Evolutionary conservation across 2,329 filamentous ascomycete genomes (phyloP), one percentile per base, ranked within the genome.

Genomic region (Torrubiellomyces zombiae): DNA sequence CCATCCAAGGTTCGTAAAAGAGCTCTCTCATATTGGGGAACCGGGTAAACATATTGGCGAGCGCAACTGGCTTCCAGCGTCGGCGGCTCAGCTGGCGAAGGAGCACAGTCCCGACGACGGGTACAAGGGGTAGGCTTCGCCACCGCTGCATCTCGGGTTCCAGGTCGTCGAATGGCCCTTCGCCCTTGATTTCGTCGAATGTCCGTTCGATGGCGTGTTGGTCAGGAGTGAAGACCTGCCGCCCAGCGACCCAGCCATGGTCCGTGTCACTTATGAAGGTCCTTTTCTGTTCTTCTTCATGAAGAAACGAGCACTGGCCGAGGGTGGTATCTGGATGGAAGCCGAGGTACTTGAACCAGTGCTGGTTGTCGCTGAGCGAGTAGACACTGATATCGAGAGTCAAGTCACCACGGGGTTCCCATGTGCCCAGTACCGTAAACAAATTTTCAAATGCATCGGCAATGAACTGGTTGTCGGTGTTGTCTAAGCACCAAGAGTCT

Each of bases 1-100:
- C 44, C 32, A 43, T 47, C 48, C 50, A 54, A 25, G 47, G 50
- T 33, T 53, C 48, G 33, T 50, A 53, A 26, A 42, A 40, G 32
- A 55, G 32, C 32, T 55, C 45, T 33, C 44, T 38, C 25, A 56
- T 28, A 27, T 39, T 43, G 9, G 50, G 44, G 29, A 53, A 40
- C 22, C 42, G 42, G 8, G 42, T 31, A 29, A 53, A 35, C 36
- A 54, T 49, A 9, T 44, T 33, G 16, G 35, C 34, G 14, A 53
- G 37, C 16, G 42, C 33, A 13, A 24, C 13, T 18, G 40, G 43
- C 25, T 43, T 45, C 45, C 46, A 53, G 39, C 43, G 37, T 32
- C 46, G 40, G 28, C 47, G 45, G 31, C 31, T 51, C 32, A 53
- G 51, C 32, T 48, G 47, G 21, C 50, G 49, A 29, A 54, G 31